These are phyloP conservation scores for Metarhizium anisopliae DNA, from an alignment of 2,329 filamentous ascomycete species.

Conservation along the genomic window DNA sequence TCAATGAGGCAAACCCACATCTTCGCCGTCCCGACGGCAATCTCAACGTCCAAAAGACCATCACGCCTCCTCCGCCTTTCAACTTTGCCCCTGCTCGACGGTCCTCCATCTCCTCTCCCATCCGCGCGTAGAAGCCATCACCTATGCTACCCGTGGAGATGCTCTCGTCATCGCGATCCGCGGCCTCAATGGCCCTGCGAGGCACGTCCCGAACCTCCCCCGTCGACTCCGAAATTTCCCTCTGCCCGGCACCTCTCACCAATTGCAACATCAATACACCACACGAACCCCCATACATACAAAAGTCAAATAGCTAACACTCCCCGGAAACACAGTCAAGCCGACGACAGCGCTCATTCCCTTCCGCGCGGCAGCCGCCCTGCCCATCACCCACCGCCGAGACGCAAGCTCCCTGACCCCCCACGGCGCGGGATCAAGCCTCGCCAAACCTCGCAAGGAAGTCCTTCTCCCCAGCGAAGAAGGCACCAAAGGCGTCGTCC, in stretches of 20 bases:
- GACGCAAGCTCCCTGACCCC: constrained; percentile 51
- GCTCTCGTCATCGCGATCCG: constrained; percentile 40
- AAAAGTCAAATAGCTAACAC: neutral
- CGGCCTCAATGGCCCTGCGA: constrained; percentile 43
- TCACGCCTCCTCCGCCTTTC: neutral
- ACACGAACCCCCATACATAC: neutral
- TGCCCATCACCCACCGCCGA: constrained; percentile 56
- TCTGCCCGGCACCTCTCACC: neutral
- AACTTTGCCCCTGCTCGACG: neutral
- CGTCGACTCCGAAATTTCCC: neutral
- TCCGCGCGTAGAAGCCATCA: neutral
- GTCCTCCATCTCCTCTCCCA: neutral
- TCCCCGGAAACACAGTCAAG: constrained; percentile 41
- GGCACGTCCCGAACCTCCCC: constrained; percentile 21
- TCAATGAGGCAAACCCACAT: constrained; percentile 20
- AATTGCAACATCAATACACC: neutral
- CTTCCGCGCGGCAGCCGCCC: constrained; percentile 53
- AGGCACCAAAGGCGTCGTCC: constrained; percentile 67
- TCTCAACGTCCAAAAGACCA: constrained; percentile 17
- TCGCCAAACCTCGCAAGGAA: constrained; percentile 54
- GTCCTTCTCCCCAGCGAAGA: constrained; percentile 72
- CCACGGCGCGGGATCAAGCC: constrained; percentile 42
- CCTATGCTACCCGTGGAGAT: constrained; percentile 22
- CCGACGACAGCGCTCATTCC: constrained; percentile 54
- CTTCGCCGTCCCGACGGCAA: constrained; percentile 1